A percentile compares a stretch with the other conserved stretches of the same genome.
Evolutionary conservation across 768 basidiomycete species (phyloP).

Genomic region (Antrodiella citrinella): DNA sequence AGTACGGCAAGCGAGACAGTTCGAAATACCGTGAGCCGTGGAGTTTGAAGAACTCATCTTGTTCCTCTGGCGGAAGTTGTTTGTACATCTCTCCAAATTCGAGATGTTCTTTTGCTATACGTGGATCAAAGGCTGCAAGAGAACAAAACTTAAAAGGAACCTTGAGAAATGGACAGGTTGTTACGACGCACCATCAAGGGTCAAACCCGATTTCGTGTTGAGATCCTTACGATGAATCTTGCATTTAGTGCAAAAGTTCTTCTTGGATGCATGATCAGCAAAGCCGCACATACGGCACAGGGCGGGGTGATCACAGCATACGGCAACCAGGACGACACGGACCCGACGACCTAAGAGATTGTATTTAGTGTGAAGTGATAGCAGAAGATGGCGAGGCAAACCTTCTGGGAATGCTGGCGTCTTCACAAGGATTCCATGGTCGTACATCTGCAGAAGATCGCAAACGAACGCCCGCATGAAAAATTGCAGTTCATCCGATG

Average conservation of each 20-base stretch:
- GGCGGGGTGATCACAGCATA: slow-evolving; percentile 31
- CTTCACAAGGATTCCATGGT: slow-evolving; percentile 11
- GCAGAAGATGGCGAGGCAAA: no score
- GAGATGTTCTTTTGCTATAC: no score
- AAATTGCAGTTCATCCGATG: slow-evolving; percentile 9
- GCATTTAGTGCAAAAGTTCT: slow-evolving; percentile 10
- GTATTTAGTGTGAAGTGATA: not conserved
- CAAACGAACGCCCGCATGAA: slow-evolving; percentile 9
- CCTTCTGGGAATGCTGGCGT: not conserved
- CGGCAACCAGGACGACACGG: slow-evolving; percentile 15
- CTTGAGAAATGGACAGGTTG: no score
- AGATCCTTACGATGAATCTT: slow-evolving; percentile 11
- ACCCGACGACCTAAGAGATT: slow-evolving; percentile 12
- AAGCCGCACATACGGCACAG: slow-evolving; percentile 12
- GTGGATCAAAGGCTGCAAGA: no score
- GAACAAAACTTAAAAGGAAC: no score
- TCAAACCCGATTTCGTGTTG: slow-evolving; percentile 9
- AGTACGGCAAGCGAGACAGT: slow-evolving; percentile 22
- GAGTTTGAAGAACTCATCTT: slow-evolving; percentile 11
- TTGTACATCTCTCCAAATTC: no score
- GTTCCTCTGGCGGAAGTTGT: slow-evolving; percentile 6
- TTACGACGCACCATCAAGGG: slow-evolving; percentile 3
- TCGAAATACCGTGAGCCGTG: slow-evolving; percentile 12
- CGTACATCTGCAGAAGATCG: slow-evolving; percentile 13
- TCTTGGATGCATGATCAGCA: slow-evolving; percentile 15